Conservation (phyloP, 306 rosid genomes). For the Carpinus fangiana region DNA sequence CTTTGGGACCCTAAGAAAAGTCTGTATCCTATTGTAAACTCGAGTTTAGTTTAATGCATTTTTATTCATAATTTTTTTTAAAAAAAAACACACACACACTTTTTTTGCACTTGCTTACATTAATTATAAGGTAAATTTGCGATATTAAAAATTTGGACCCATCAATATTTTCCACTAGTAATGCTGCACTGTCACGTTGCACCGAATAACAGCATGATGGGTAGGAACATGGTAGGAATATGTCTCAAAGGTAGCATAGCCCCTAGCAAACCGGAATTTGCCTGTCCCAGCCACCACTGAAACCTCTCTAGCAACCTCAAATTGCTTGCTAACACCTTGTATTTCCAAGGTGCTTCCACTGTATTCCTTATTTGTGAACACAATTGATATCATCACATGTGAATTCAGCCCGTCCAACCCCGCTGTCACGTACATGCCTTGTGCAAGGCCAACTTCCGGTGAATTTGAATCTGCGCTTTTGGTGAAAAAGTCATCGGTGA, state of each 20-base stretch:
- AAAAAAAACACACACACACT: no score
- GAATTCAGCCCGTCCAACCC: conserved; percentile 25
- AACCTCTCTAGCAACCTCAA: conserved; percentile 3
- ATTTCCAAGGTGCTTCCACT: conserved; percentile 25
- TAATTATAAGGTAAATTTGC: no score
- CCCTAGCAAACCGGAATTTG: conserved; percentile 12
- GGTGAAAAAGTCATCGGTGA: conserved; percentile 24
- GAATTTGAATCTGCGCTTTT: conserved; percentile 4
- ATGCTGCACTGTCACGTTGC: conserved; percentile 7
- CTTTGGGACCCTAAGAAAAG: no score
- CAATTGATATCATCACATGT: conserved; percentile 15
- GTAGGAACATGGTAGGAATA: not conserved
- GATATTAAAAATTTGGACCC: not conserved
- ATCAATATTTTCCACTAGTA: not conserved
- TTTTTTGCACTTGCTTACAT: no score
- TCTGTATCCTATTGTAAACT: no score
- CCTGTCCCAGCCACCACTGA: conserved; percentile 3
- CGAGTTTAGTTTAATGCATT: no score
- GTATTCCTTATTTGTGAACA: conserved; percentile 29
- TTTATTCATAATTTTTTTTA: no score
- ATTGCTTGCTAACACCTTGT: conserved; percentile 18
- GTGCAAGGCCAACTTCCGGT: conserved; percentile 19
- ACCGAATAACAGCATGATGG: not conserved
- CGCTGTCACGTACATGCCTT: conserved; percentile 18
- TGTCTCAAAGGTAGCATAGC: not conserved